These are phyloP conservation scores for Mycena galopus DNA, from an alignment of 768 basidiomycete genomes.

Conservation along the genomic window DNA sequence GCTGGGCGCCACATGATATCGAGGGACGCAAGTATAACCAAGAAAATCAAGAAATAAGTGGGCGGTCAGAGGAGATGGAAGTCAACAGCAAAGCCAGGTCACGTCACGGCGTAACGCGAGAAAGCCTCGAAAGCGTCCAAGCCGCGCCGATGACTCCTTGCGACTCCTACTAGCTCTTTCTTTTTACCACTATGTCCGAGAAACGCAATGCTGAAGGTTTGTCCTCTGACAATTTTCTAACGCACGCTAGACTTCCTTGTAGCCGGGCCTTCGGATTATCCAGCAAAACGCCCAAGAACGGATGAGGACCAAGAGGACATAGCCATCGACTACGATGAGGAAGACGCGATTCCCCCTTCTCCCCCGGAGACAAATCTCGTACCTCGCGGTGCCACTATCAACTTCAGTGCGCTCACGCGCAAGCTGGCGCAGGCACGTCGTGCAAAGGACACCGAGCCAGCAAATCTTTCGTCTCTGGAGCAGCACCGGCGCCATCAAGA, in stretches of 20 bases:
- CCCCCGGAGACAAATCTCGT: constrained; percentile 68
- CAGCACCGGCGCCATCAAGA: constrained; percentile 81
- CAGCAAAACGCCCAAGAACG: constrained; percentile 60
- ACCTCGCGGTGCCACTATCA: constrained; percentile 85
- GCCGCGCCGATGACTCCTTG: background rate
- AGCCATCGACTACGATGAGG: constrained; percentile 67
- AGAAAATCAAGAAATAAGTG: constrained; percentile 39
- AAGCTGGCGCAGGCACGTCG: constrained; percentile 78
- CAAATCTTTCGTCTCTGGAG: constrained; percentile 68
- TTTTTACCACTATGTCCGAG: constrained; percentile 46
- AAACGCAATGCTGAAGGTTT: constrained; percentile 58
- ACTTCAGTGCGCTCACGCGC: constrained; percentile 86
- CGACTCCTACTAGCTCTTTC: background rate
- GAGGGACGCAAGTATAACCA: constrained; percentile 41
- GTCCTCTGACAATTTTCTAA: constrained; percentile 47
- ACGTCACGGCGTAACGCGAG: background rate
- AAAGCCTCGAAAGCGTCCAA: background rate
- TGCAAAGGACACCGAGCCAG: constrained; percentile 56
- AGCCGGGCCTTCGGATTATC: constrained; percentile 49
- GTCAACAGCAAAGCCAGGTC: constrained; percentile 40
- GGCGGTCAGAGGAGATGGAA: constrained; percentile 43
- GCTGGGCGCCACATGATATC: constrained; percentile 89
- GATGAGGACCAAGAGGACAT: constrained; percentile 66
- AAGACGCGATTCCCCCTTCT: constrained; percentile 67
- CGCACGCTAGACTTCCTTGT: constrained; percentile 55